phyloP scores from a whole-genome alignment of 2,329 filamentous ascomycete genomes.

The Ceratocystis cubensis region DNA sequence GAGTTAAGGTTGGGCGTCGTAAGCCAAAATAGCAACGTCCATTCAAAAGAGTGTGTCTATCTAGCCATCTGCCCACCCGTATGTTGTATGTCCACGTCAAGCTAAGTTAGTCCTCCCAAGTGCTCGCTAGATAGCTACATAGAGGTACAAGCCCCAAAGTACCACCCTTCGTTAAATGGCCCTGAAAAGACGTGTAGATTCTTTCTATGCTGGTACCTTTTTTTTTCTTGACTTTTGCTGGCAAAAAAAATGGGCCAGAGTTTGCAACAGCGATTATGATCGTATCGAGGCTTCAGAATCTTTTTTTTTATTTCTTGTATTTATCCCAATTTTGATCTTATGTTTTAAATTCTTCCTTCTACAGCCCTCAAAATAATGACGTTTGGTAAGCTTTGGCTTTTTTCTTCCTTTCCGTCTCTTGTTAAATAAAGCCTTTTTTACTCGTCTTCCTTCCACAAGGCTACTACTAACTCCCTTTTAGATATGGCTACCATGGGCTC shows the following conservation, averaged over 20 bases:
- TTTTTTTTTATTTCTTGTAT: background rate
- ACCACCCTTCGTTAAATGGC: too few species aligned
- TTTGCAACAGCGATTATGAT: background rate
- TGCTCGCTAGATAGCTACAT: too few species aligned
- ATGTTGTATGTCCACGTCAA: too few species aligned
- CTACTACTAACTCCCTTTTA: background rate
- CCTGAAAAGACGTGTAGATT: background rate
- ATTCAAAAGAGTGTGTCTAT: background rate
- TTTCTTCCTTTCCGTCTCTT: background rate
- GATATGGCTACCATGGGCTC: constrained; percentile 9
- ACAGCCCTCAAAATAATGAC: background rate
- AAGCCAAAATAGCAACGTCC: background rate
- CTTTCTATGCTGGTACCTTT: background rate
- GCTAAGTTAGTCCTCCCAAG: too few species aligned
- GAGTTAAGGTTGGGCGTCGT: background rate
- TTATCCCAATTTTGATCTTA: background rate
- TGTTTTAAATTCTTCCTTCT: background rate
- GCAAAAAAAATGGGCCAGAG: constrained; percentile 2
- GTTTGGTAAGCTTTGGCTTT: background rate
- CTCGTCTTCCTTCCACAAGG: background rate
- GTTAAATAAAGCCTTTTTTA: background rate
- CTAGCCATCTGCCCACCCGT: too few species aligned
- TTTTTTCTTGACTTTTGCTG: background rate
- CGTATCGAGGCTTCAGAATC: background rate
- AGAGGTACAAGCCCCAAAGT: too few species aligned